Conservation (phyloP, 2,329 filamentous ascomycete genomes). For the Colletotrichum sublineola region DNA sequence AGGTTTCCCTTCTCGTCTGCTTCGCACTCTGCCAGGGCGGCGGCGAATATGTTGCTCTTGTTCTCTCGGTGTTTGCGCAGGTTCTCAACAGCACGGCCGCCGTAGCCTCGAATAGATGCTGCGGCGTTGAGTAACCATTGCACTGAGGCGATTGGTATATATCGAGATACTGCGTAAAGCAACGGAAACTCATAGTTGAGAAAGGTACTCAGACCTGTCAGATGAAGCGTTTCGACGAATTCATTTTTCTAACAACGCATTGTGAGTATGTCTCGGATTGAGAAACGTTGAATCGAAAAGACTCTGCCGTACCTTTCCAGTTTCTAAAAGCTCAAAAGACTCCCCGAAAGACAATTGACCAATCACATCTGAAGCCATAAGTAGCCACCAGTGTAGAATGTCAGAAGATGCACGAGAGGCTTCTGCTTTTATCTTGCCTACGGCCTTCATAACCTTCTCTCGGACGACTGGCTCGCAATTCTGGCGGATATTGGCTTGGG, state of each 20-base stretch:
- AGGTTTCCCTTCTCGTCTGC: slow-evolving; percentile 13
- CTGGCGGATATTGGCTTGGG: slow-evolving; percentile 51
- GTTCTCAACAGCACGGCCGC: slow-evolving; percentile 23
- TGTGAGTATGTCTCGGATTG: not conserved
- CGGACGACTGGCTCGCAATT: slow-evolving; percentile 52
- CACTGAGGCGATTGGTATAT: not conserved
- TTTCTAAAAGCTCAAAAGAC: slow-evolving; percentile 66
- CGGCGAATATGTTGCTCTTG: slow-evolving; percentile 21
- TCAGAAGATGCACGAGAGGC: slow-evolving; percentile 55
- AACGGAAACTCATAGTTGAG: slow-evolving; percentile 7
- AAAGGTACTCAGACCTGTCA: not conserved
- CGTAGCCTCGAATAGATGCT: slow-evolving; percentile 1
- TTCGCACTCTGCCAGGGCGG: slow-evolving; percentile 21
- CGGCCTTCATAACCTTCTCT: slow-evolving; percentile 53
- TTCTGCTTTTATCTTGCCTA: slow-evolving; percentile 61
- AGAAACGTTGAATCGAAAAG: not conserved
- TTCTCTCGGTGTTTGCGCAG: slow-evolving; percentile 9
- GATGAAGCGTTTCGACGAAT: not conserved
- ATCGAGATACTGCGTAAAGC: not conserved
- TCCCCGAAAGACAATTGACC: slow-evolving; percentile 67
- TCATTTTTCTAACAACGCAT: not conserved
- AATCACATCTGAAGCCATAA: slow-evolving; percentile 68
- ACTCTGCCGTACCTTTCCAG: slow-evolving; percentile 56
- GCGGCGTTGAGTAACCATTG: not conserved
- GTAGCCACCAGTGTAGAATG: slow-evolving; percentile 66